Base-by-base conservation (phyloP, 2,329 filamentous ascomycete species). In the Lecanicillium sp. region DNA sequence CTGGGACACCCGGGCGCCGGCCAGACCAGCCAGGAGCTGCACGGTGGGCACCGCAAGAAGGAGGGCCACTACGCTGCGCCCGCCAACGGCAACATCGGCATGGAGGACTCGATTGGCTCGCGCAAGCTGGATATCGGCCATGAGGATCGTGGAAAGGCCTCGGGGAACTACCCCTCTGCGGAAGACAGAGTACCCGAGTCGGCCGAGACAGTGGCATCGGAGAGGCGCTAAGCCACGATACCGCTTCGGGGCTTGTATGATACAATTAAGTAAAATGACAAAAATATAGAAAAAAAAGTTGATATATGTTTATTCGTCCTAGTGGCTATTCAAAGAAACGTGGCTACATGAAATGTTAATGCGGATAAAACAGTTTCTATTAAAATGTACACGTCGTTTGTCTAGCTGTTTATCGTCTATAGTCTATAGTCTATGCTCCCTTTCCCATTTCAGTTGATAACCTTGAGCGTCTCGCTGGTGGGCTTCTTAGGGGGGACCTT, bases 401-500 rank as follows among this genome's bases (percentile, higher is more conserved):
- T 45, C n/a, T 47, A 20, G 32, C 24, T 20, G 26, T 46, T n/a
- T 10, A 33, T 43, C 27, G 40, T 47, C 20, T 40, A 40, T 35
- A 17, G 26, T 45, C 33, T 45, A 44, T 44, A 45, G 24, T 45
- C 14, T 45, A 17, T 38, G 2, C 1, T 30, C 19, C 5, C 12
- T 30, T 20, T 19, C n/a, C n/a, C n/a, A 30, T 37, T 20, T 36
- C 36, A 48, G 38, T 48, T 35, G 45, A 48, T 23, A 23, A 38
- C 37, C 37, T 41, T 48, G 45, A 72, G 58, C 80, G 75, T 62
- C 45, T 86, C 76, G 65, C 86, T 79, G 24, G 87, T 56, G 21
- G 83, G 77, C 62, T 74, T 67, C 64, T 81, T 83, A 14, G 69
- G 10, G n/a, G 45, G 45, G 8, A 48, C 62, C 78, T 90, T 90